Percentiles rank a stretch among this genome's conserved stretches.
These are phyloP conservation scores for Diversispora eburnea DNA, from an alignment of 192 early-diverging fungal genomes.

Conservation along the genomic window DNA sequence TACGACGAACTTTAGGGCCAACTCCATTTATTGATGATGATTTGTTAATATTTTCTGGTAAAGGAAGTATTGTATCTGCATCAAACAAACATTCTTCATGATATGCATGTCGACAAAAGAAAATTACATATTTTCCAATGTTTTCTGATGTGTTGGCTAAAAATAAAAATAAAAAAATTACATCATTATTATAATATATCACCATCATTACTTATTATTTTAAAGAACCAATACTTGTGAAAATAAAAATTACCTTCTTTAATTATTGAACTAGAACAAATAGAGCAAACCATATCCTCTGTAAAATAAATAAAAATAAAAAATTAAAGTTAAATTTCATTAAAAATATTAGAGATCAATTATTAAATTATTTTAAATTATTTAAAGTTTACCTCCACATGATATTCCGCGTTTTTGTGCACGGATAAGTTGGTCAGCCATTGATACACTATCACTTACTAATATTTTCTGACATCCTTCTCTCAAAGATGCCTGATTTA, in stretches of 20 bases:
- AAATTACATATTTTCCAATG: constrained; percentile 62
- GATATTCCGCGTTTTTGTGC: constrained; percentile 66
- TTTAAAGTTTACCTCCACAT: constrained; percentile 41
- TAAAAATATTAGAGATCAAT: not conserved
- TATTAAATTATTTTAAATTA: constrained; percentile 5
- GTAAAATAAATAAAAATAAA: not conserved
- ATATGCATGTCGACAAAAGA: constrained; percentile 89
- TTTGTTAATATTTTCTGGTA: constrained; percentile 28
- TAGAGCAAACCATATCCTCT: constrained; percentile 46
- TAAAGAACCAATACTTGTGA: not conserved
- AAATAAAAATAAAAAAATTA: constrained; percentile 17
- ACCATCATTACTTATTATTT: constrained; percentile 21
- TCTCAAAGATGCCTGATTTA: constrained; percentile 67
- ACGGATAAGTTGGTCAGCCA: constrained; percentile 66
- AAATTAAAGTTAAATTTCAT: not conserved
- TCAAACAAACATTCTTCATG: constrained; percentile 82
- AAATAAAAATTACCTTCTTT: constrained; percentile 5
- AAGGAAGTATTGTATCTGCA: constrained; percentile 40
- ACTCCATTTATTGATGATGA: constrained; percentile 3
- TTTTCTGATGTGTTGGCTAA: constrained; percentile 5
- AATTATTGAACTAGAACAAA: constrained; percentile 50
- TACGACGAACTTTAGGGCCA: constrained; percentile 50
- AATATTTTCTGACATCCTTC: constrained; percentile 91
- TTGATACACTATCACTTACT: constrained; percentile 77
- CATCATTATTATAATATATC: not conserved